Evolutionary conservation across 148 eudicot species (phyloP).

Genomic region (Fagopyrum homotropicum): DNA sequence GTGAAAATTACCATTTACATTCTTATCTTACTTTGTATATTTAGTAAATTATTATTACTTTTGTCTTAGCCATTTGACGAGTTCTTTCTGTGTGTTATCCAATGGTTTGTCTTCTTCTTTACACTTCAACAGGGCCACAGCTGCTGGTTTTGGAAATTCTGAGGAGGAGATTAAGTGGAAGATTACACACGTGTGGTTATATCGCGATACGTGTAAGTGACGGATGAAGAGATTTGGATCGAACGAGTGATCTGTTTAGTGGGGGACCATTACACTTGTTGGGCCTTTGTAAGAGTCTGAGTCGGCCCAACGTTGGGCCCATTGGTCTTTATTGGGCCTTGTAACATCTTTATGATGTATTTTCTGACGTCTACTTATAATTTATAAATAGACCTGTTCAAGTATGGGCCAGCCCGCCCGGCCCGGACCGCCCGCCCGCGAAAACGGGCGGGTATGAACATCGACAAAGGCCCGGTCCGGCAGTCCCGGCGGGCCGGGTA

Average conservation of each 20-base stretch:
- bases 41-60: not conserved
- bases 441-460: too few relatives aligned
- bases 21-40: not conserved
- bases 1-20: too few relatives aligned
- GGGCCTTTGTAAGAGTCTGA: not conserved
- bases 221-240: not conserved
- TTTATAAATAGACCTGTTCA: not conserved
- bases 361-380: too few relatives aligned
- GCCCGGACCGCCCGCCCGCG: too few relatives aligned
- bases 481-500: too few relatives aligned
- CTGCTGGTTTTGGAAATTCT: not conserved
- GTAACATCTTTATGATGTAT: not conserved
- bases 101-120: constrained; percentile 5
- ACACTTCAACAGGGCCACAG: not conserved
- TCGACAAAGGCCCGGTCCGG: too few relatives aligned
- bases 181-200: constrained; percentile 11
- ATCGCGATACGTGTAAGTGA: not conserved
- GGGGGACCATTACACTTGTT: not conserved
- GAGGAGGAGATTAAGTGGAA: constrained; percentile 2
- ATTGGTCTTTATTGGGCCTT: not conserved
- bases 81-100: constrained; percentile 3
- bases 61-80: not conserved
- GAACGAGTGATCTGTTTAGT: not conserved
- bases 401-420: not conserved
- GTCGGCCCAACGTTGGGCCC: not conserved